Conservation (phyloP, 1,284 basidiomycete species). For the Bjerkandera adusta region DNA sequence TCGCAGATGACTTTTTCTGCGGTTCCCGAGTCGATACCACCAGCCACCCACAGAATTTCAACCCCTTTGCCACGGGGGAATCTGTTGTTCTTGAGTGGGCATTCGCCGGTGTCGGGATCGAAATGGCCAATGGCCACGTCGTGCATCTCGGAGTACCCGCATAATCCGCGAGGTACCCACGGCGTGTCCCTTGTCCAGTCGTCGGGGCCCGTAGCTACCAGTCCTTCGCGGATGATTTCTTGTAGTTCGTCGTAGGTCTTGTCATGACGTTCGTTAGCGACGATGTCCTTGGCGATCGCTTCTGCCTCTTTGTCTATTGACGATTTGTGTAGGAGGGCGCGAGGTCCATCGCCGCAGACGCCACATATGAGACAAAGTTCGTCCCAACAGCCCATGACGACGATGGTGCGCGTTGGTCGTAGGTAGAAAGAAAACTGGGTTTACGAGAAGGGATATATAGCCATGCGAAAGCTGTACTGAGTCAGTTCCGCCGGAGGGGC, state of each 20-base stretch:
- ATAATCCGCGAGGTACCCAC: conserved; percentile 4
- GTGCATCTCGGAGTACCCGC: not conserved
- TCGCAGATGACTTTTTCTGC: not conserved
- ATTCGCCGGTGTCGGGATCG: not conserved
- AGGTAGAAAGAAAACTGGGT: no score
- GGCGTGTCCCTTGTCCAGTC: not conserved
- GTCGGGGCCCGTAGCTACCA: no score
- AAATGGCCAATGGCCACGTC: conserved; percentile 8
- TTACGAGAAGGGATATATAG: no score
- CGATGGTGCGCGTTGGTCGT: no score
- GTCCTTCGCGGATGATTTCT: not conserved
- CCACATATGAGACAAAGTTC: conserved; percentile 10
- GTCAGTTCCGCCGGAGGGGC: no score
- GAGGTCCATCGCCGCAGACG: not conserved
- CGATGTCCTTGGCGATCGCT: conserved; percentile 2
- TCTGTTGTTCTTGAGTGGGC: not conserved
- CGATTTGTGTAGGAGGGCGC: not conserved
- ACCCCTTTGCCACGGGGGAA: not conserved
- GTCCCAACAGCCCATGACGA: conserved; percentile 12
- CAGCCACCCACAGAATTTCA: conserved; percentile 1
- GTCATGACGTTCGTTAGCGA: no score
- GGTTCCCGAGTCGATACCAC: not conserved
- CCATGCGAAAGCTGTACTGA: no score
- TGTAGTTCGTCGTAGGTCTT: conserved; percentile 4
- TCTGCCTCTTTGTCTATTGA: not conserved